A percentile compares a stretch with the other conserved stretches of the same genome.
These are phyloP conservation scores for Cutaneotrichosporon cutaneum DNA, from an alignment of 1,284 basidiomycete species.

Conservation along the genomic window DNA sequence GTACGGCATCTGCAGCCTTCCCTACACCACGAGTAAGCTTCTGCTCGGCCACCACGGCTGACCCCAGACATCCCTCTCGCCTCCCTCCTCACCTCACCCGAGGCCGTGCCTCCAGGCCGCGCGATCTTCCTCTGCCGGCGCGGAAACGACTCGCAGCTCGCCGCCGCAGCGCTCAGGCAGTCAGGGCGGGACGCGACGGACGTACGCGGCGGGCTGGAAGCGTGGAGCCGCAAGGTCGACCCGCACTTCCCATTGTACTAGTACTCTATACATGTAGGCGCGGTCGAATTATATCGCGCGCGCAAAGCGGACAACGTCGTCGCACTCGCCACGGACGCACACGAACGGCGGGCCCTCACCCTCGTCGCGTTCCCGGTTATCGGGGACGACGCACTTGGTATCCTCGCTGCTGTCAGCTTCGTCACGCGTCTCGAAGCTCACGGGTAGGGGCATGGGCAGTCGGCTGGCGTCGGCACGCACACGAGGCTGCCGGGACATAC, in stretches of 20 bases:
- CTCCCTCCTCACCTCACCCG: slow-evolving; percentile 35
- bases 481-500: slow-evolving; percentile 46
- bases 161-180: slow-evolving; percentile 63
- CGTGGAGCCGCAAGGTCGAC: slow-evolving; percentile 73
- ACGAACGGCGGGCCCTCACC: slow-evolving; percentile 50
- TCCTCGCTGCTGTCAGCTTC: slow-evolving; percentile 38
- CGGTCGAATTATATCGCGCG: slow-evolving; percentile 1
- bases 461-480: slow-evolving; percentile 50
- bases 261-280: slow-evolving; percentile 22
- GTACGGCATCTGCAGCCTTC: slow-evolving; percentile 81
- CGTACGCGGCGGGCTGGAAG: slow-evolving; percentile 72
- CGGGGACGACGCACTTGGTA: slow-evolving; percentile 46
- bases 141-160: slow-evolving; percentile 91
- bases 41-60: slow-evolving; percentile 7
- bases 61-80: slow-evolving; percentile 46
- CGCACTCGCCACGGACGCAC: slow-evolving; percentile 41
- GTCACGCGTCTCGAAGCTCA: slow-evolving; percentile 22
- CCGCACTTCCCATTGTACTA: slow-evolving; percentile 74
- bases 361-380: slow-evolving; percentile 43
- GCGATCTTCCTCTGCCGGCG: slow-evolving; percentile 75
- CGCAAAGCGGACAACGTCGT: slow-evolving; percentile 32
- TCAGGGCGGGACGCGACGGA: slow-evolving; percentile 56
- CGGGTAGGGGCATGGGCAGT: slow-evolving; percentile 52
- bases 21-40: slow-evolving; percentile 70
- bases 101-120: slow-evolving; percentile 32